These are phyloP conservation scores for Penicillium sp. DNA, from an alignment of 2,329 filamentous ascomycete species.

Conservation along the genomic window DNA sequence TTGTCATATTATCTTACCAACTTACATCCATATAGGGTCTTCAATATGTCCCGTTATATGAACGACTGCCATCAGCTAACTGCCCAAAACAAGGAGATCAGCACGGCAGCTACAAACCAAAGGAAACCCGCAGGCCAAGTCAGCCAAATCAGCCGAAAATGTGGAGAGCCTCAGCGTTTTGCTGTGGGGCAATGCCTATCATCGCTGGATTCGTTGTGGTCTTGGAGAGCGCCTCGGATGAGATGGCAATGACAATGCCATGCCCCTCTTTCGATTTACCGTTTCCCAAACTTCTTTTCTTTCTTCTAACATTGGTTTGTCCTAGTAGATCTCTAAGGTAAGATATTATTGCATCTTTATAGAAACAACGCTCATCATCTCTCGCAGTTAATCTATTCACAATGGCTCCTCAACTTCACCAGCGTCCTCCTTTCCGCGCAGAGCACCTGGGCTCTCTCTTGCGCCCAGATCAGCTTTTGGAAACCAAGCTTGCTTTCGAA, in stretches of 20 bases:
- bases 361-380: neutral
- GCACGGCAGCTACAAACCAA: conserved; percentile 3
- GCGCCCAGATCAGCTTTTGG: conserved; percentile 62
- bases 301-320: neutral
- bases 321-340: neutral
- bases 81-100: neutral
- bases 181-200: conserved; percentile 11
- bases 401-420: conserved; percentile 38
- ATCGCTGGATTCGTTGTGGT: neutral
- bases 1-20: neutral
- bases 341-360: neutral
- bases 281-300: neutral
- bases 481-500: conserved; percentile 58
- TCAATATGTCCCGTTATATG: neutral
- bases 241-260: conserved; percentile 9
- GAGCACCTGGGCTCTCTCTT: conserved; percentile 73
- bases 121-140: conserved; percentile 9
- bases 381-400: conserved; percentile 9
- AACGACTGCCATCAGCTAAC: no score
- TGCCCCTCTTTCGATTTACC: conserved; percentile 21
- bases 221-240: neutral
- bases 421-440: conserved; percentile 64
- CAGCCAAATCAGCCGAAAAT: neutral
- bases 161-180: conserved; percentile 21
- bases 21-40: neutral